Percentiles rank a stretch among this genome's conserved stretches.
phyloP scores from a whole-genome alignment of 345 rosid genomes.

The Triadica sebifera region DNA sequence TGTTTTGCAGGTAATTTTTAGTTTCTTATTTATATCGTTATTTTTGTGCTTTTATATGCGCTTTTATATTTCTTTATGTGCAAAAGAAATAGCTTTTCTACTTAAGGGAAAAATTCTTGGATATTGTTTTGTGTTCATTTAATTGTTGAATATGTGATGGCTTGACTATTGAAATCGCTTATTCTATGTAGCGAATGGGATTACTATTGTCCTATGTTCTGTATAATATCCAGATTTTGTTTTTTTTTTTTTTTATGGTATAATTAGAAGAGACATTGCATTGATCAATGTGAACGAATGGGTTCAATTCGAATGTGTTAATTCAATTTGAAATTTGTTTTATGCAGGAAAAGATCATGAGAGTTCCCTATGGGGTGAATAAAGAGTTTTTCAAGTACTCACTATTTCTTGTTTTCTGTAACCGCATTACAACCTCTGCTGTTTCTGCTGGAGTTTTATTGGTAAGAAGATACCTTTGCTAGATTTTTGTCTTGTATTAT shows the following conservation, averaged over 20 bases:
- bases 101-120: too few species aligned
- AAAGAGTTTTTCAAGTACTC: conserved; percentile 79
- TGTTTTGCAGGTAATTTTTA: conserved; percentile 54
- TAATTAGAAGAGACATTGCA: not conserved
- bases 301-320: not conserved
- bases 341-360: conserved; percentile 85
- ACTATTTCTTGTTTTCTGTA: conserved; percentile 90
- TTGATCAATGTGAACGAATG: not conserved
- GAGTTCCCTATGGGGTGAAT: conserved; percentile 84
- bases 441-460: conserved; percentile 76
- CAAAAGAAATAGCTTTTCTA: not conserved
- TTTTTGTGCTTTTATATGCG: not conserved
- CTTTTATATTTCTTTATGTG: not conserved
- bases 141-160: not conserved
- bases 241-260: not conserved
- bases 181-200: not conserved
- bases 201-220: not conserved
- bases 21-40: not conserved
- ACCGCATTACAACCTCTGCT: conserved; percentile 78
- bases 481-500: not conserved
- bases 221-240: too few species aligned
- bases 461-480: conserved; percentile 35
- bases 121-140: not conserved
- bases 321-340: not conserved
- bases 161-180: not conserved